Evolutionary conservation across 2,329 filamentous ascomycete species (phyloP).

Genomic region (Claviceps capensis): DNA sequence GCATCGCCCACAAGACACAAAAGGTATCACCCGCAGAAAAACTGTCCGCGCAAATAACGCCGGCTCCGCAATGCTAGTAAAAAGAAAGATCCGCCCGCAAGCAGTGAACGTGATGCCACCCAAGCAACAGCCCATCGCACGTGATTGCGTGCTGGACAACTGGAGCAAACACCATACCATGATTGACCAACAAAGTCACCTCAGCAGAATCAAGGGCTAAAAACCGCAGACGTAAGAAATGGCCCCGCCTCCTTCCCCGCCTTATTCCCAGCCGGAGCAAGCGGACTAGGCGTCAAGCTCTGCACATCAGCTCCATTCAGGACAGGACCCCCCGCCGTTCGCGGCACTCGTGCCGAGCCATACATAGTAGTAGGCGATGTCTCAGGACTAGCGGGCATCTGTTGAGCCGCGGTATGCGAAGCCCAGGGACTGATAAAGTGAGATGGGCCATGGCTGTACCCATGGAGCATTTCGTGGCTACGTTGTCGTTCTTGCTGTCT

Average conservation of each 20-base stretch:
- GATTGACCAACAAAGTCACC: background rate
- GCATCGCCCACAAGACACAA: too few relatives aligned
- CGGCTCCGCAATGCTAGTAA: too few relatives aligned
- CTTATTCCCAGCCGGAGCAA: conserved; percentile 1
- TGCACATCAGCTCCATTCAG: background rate
- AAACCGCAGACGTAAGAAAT: conserved; percentile 37
- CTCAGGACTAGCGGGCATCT: conserved; percentile 6
- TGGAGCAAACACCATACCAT: too few relatives aligned
- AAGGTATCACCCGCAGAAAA: too few relatives aligned
- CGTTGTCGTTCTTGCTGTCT: conserved; percentile 35
- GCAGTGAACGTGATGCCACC: too few relatives aligned
- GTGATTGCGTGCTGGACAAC: background rate
- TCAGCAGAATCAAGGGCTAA: conserved; percentile 23
- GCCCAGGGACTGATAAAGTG: conserved; percentile 11
- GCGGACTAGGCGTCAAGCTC: background rate
- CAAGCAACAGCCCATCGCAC: background rate
- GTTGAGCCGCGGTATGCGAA: background rate
- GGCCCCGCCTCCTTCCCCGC: conserved; percentile 15
- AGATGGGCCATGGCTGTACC: conserved; percentile 8
- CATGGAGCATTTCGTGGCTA: conserved; percentile 37
- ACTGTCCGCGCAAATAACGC: too few relatives aligned
- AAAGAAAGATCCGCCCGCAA: too few relatives aligned
- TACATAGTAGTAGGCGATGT: background rate
- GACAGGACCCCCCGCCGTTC: background rate
- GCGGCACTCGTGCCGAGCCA: conserved; percentile 6